These are phyloP conservation scores for Citrus mangshanensis DNA, from an alignment of 345 rosid species.

Conservation along the genomic window DNA sequence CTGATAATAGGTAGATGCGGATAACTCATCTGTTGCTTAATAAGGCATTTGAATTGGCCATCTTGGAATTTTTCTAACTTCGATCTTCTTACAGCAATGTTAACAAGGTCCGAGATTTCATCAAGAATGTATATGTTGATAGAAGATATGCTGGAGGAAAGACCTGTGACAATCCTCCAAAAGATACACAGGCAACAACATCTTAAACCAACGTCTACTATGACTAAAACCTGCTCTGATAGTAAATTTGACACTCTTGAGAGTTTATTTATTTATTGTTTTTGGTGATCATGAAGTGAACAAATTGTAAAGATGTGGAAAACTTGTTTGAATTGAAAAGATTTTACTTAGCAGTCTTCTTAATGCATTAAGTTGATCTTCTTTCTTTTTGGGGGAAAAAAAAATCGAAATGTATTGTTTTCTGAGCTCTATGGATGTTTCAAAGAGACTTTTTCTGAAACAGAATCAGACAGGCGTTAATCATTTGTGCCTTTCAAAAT, in stretches of 20 bases:
- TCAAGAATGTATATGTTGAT: conserved; percentile 78
- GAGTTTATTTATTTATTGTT: background rate
- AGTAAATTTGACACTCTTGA: background rate
- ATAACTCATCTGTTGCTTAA: conserved; percentile 10
- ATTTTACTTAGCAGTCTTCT: background rate
- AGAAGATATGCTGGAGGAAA: conserved; percentile 73
- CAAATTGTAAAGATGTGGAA: conserved; percentile 7
- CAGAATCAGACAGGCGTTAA: background rate
- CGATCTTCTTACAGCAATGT: conserved; percentile 53
- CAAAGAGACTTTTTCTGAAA: background rate
- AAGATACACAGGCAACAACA: conserved; percentile 63
- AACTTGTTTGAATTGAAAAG: conserved; percentile 3
- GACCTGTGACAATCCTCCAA: conserved; percentile 64
- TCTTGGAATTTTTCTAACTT: conserved; percentile 1
- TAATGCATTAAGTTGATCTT: background rate
- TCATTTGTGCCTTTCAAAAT: conserved; percentile 5
- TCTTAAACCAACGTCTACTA: background rate
- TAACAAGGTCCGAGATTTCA: conserved; percentile 77
- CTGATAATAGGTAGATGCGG: conserved; percentile 89
- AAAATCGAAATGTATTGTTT: background rate
- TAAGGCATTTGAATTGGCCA: background rate
- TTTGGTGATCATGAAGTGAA: conserved; percentile 2
- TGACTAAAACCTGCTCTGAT: background rate
- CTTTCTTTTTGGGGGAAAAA: background rate
- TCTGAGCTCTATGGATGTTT: background rate